Evolutionary conservation across 345 rosid genomes (phyloP).

Genomic region (Murraya paniculata): DNA sequence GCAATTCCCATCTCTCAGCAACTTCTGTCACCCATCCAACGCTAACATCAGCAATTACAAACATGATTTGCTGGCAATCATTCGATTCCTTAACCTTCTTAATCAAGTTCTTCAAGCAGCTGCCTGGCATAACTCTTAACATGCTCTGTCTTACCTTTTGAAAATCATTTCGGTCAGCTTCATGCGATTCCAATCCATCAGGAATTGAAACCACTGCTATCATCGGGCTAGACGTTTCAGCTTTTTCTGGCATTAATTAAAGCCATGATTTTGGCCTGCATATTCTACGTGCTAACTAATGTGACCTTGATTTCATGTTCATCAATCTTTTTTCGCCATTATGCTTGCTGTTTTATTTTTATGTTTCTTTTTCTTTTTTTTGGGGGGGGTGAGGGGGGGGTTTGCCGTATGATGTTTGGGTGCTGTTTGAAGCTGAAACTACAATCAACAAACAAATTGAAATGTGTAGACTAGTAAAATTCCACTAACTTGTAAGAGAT

Average conservation of each 20-base stretch:
- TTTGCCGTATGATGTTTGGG: background rate
- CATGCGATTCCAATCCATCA: conserved; percentile 7
- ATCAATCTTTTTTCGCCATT: conserved; percentile 20
- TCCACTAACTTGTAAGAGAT: no score
- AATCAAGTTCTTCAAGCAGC: conserved; percentile 21
- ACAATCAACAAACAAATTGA: no score
- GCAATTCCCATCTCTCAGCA: conserved; percentile 22
- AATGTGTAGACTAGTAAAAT: no score
- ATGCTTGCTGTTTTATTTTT: no score
- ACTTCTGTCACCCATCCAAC: conserved; percentile 28
- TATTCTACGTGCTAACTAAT: conserved; percentile 26
- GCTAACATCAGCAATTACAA: conserved; percentile 22
- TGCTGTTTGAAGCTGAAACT: no score
- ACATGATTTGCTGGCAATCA: conserved; percentile 19
- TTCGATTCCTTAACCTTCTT: conserved; percentile 14
- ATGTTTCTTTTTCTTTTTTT: no score
- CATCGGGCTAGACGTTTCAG: background rate
- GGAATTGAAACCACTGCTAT: conserved; percentile 24
- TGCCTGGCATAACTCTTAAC: conserved; percentile 2
- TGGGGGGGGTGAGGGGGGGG: no score
- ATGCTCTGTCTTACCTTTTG: background rate
- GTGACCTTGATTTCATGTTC: conserved; percentile 35
- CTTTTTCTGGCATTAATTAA: conserved; percentile 8
- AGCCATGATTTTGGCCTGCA: conserved; percentile 13
- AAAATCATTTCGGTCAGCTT: conserved; percentile 2